phyloP scores from a whole-genome alignment of 768 basidiomycete genomes.

The Phaeolepiota aurea region DNA sequence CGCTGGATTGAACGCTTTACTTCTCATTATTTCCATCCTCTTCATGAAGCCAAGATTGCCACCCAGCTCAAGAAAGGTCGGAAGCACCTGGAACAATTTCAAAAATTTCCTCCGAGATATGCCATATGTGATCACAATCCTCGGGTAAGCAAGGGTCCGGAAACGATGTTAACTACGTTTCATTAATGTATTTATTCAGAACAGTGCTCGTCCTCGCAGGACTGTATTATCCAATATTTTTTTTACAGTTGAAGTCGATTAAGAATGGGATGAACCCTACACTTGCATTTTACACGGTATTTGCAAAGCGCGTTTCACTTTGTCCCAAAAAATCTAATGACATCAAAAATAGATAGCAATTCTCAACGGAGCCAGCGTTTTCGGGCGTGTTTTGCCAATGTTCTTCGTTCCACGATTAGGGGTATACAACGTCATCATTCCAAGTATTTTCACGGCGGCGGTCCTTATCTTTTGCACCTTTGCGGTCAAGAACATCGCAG shows the following conservation, averaged over 20 bases:
- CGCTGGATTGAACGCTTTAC: conserved; percentile 21
- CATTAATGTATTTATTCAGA: neutral
- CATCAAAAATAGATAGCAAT: conserved; percentile 37
- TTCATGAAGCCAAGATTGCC: conserved; percentile 28
- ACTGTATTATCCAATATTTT: conserved; percentile 40
- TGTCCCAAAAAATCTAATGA: neutral
- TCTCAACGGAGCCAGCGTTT: conserved; percentile 40
- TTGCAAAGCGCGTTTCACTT: conserved; percentile 5
- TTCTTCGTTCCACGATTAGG: conserved; percentile 34
- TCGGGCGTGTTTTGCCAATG: conserved; percentile 42
- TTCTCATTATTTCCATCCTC: conserved; percentile 22
- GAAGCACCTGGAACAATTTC: conserved; percentile 9
- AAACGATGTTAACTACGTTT: neutral
- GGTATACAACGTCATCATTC: conserved; percentile 30
- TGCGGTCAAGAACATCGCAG: conserved; percentile 22
- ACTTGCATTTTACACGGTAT: conserved; percentile 43
- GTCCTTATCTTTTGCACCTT: conserved; percentile 36
- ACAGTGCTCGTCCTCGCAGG: conserved; percentile 21
- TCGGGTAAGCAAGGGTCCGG: conserved; percentile 9
- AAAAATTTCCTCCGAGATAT: conserved; percentile 21
- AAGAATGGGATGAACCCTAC: conserved; percentile 27
- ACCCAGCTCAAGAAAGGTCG: conserved; percentile 13
- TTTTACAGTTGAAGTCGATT: conserved; percentile 40
- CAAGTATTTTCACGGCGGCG: conserved; percentile 19
- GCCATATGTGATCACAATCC: conserved; percentile 15